Conservation (phyloP, 1,284 basidiomycete genomes). For the Fereydounia khargensis region DNA sequence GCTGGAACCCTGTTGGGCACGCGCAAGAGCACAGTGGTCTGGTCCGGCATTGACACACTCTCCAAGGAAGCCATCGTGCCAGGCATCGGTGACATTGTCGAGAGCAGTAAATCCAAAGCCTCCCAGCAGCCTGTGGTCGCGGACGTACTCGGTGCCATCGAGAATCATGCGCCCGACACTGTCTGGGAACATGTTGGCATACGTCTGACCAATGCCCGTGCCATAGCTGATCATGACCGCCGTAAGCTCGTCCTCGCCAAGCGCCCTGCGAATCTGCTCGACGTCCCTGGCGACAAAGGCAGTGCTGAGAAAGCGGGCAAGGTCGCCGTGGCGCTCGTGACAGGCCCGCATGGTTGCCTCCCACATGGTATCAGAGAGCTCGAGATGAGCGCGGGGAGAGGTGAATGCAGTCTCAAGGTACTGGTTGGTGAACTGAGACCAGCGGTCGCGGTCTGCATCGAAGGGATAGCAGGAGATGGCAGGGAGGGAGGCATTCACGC, state of each 20-base stretch:
- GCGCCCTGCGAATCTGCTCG: constrained; percentile 20
- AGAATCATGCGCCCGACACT: constrained; percentile 14
- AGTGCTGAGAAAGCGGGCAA: constrained; percentile 16
- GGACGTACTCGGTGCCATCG: constrained; percentile 27
- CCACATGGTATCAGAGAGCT: constrained; percentile 8
- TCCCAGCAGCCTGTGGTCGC: constrained; percentile 13
- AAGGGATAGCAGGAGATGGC: constrained; percentile 20
- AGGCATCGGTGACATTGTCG: constrained; percentile 27
- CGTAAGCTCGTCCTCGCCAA: constrained; percentile 9
- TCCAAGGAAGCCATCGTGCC: constrained; percentile 23
- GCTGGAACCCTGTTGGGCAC: constrained; percentile 1
- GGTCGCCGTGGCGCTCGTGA: constrained; percentile 11
- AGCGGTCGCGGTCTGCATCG: constrained; percentile 34
- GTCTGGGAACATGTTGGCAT: constrained; percentile 27
- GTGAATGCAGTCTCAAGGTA: not conserved
- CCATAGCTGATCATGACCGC: constrained; percentile 32
- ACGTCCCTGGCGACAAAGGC: constrained; percentile 26
- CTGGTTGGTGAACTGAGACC: constrained; percentile 1
- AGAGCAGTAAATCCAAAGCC: constrained; percentile 21
- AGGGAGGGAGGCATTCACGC: constrained; percentile 20
- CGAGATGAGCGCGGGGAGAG: constrained; percentile 1
- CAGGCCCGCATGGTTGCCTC: constrained; percentile 17
- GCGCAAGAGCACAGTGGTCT: constrained; percentile 14
- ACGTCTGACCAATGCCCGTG: constrained; percentile 26
- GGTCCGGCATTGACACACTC: constrained; percentile 27